A percentile compares a stretch with the other conserved stretches of the same genome.
These are phyloP conservation scores for Saturnispora bothae DNA, from an alignment of 805 yeast species.

Conservation along the genomic window DNA sequence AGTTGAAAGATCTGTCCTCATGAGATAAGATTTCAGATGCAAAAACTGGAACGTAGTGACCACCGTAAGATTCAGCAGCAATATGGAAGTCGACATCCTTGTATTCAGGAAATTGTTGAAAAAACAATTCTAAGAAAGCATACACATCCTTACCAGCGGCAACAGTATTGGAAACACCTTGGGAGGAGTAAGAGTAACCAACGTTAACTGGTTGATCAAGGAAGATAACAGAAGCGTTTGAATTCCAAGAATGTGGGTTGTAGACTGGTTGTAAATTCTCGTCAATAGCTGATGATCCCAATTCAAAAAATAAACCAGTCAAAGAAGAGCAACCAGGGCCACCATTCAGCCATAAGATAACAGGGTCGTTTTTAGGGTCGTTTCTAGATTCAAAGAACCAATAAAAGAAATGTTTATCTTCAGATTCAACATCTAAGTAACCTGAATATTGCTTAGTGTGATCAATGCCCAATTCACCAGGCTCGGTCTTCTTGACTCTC, in stretches of 20 bases:
- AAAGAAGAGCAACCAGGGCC: constrained; percentile 95
- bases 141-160: constrained; percentile 85
- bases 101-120: constrained; percentile 71
- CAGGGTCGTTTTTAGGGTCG: constrained; percentile 78
- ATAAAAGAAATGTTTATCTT: constrained; percentile 79
- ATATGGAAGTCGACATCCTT: constrained; percentile 52
- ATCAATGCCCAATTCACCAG: constrained; percentile 46
- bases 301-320: constrained; percentile 82
- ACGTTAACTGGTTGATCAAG: constrained; percentile 92
- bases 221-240: constrained; percentile 80
- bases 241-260: constrained; percentile 87
- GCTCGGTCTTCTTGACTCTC: constrained; percentile 39
- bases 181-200: constrained; percentile 76
- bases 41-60: constrained; percentile 69
- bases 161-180: constrained; percentile 52
- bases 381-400: constrained; percentile 91
- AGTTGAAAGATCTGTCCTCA: constrained; percentile 47
- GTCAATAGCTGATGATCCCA: constrained; percentile 77
- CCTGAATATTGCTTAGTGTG: constrained; percentile 64
- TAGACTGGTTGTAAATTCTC: constrained; percentile 52
- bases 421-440: constrained; percentile 56
- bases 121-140: constrained; percentile 74
- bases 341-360: constrained; percentile 83
- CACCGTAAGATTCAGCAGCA: constrained; percentile 80
- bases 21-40: constrained; percentile 47